These are phyloP conservation scores for Trichoderma atroviride DNA, from an alignment of 2,329 filamentous ascomycete species.

Conservation along the genomic window DNA sequence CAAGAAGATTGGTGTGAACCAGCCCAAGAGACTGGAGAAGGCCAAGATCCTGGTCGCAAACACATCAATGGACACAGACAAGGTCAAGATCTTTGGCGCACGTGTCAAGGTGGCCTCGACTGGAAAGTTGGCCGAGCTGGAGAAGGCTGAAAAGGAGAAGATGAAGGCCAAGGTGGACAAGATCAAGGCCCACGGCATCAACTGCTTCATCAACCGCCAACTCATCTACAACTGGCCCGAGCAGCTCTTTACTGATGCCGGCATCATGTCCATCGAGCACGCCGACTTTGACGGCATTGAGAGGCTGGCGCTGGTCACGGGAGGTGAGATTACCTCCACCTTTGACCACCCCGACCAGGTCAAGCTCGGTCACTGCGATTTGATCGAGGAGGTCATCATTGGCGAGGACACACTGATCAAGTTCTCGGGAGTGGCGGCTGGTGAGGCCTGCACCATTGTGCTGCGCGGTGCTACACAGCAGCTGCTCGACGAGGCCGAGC, in stretches of 20 bases:
- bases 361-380: constrained; percentile 90
- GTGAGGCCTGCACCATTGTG: constrained; percentile 94
- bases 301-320: constrained; percentile 89
- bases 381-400: constrained; percentile 98
- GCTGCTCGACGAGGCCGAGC: constrained; percentile 93
- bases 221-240: constrained; percentile 99
- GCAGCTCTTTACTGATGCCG: constrained; percentile 95
- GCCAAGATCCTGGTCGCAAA: constrained; percentile 98
- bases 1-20: constrained; percentile 99
- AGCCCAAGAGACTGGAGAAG: constrained; percentile 95
- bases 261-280: constrained; percentile 98
- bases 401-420: constrained; percentile 97
- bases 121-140: constrained; percentile 94
- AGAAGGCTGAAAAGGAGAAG: constrained; percentile 98
- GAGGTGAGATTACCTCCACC: constrained; percentile 94
- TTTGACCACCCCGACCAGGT: constrained; percentile 98
- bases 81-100: constrained; percentile 99
- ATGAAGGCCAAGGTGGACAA: constrained; percentile 99
- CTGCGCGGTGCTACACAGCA: constrained; percentile 95
- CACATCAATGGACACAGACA: constrained; percentile 99
- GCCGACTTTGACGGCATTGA: constrained; percentile 99
- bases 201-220: constrained; percentile 99
- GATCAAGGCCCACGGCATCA: constrained; percentile 98
- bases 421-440: constrained; percentile 93
- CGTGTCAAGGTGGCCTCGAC: constrained; percentile 96